Percentiles rank a stretch among this genome's conserved stretches.
These are phyloP conservation scores for Capronia epimyces DNA, from an alignment of 2,329 filamentous ascomycete genomes.

Conservation along the genomic window DNA sequence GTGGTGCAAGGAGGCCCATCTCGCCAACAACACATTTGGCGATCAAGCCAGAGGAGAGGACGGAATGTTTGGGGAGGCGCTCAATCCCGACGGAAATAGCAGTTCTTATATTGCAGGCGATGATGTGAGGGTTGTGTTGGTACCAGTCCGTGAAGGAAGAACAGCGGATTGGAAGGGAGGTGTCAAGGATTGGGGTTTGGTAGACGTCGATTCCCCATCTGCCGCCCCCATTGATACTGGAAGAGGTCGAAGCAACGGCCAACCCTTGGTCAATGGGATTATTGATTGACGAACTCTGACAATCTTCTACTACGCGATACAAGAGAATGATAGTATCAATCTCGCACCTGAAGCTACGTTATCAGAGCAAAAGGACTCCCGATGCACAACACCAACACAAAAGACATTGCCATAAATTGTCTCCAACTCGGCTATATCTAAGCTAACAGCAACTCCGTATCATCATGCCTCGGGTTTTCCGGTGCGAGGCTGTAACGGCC, in stretches of 20 bases:
- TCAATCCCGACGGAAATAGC: conserved; percentile 33
- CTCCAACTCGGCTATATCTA: conserved; percentile 7
- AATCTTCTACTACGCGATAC: neutral
- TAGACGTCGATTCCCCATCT: conserved; percentile 32
- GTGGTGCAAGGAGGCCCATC: conserved; percentile 76
- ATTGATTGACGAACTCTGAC: conserved; percentile 10
- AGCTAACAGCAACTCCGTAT: conserved; percentile 13
- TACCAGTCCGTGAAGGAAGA: conserved; percentile 74
- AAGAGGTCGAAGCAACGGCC: conserved; percentile 21
- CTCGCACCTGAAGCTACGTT: neutral
- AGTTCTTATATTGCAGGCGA: conserved; percentile 70
- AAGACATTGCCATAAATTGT: neutral
- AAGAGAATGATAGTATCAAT: neutral
- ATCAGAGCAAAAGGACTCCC: neutral
- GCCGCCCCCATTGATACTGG: conserved; percentile 3
- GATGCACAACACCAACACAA: neutral
- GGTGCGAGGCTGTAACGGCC: conserved; percentile 5
- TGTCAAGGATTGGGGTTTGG: conserved; percentile 67
- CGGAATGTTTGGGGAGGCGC: conserved; percentile 38
- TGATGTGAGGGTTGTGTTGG: conserved; percentile 80
- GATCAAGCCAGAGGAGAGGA: conserved; percentile 46
- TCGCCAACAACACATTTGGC: conserved; percentile 88
- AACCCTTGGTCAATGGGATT: conserved; percentile 22
- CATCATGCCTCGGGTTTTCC: conserved; percentile 9
- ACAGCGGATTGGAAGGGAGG: conserved; percentile 95